Base-by-base conservation (phyloP, 257 asterid species). In the Primulina tabacum region DNA sequence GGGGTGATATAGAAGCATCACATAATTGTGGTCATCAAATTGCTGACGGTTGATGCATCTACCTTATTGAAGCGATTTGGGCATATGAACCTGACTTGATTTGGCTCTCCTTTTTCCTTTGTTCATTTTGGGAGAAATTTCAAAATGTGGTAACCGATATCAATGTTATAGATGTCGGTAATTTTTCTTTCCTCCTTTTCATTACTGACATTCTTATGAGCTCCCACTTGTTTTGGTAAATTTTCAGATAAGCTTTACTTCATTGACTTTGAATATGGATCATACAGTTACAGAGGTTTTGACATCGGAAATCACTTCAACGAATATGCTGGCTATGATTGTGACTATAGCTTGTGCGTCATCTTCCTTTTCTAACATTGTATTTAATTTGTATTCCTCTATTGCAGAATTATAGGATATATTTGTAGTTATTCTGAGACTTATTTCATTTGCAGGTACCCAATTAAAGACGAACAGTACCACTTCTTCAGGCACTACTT, bases 281-380 rank as follows among this genome's bases (percentile, higher is more conserved):
- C 96, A 56, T 93, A 90, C 86, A 87, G 76, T 79, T 90, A 84
- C 81, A 85, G 97, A 83, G 98, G 98, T 64, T 93, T 93, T 75
- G 98, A 93, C 86, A 87, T 93, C 77, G 98, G 98, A 67, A 93
- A 93, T 80, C 98, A 93, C 94, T 93, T 93, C 85, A 90, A 90
- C 64, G 98, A 90, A 86, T 93, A 93, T 74, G 97, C 96, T 75
- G 97, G 98, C 86, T 92, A 92, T 70, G 95, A 92, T 62, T 92
- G 98, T 80, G 98, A 90, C 81, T 92, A 92, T 82, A 83, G 71
- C 81, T 67, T 86, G 97, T 93, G 83, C 29, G 95, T 81, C 70
- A 10, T 71, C 69, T 37, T 71, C 78, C 81, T 65, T 40, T 50
- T 38, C 32, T 59, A 47, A 52, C 18, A 26, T 47, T 61, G 59